Evolutionary conservation across 75 land plant species (phyloP), one percentile per base, ranked within the genome.

Genomic region (Gnetum montanum): DNA sequence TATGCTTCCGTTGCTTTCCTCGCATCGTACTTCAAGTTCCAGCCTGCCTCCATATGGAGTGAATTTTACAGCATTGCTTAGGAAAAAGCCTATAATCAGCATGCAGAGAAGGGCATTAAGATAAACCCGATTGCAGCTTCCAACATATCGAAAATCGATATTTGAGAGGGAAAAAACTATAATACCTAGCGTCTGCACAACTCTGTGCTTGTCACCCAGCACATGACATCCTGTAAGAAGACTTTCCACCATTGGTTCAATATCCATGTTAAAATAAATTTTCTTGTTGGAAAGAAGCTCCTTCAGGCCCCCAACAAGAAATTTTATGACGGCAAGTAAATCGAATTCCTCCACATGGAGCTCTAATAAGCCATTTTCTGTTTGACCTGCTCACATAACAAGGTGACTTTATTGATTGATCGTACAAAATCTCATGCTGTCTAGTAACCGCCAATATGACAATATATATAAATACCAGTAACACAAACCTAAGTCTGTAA

Each of bases 61-160:
- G 25, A 74, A 64, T 61, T 74, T 70, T 3, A 70, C 75, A 18
- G 74, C 77, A 63, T 74, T 74, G 46, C 74, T 70, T 3, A 74
- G 68, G 23, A 70, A 74, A 38, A 71, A 63, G 16, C 75, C 72
- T 72, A 61, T 57, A 61, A n/a, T n/a, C n/a, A n/a, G n/a, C n/a
- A n/a, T n/a, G n/a, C n/a, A n/a, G n/a, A n/a, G n/a, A n/a, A 28
- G 15, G 11, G 33, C 18, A 15, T 53, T 7, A 28, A 26, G 0
- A 13, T 22, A 31, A 23, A 51, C 34, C 13, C 35, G 57, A 56
- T 34, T 28, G 38, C 3, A n/a, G 41, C 0, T 15, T 54, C 19
- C 22, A 2, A 58, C 12, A 6, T 19, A 6, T 40, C 24, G 6
- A 51, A n/a, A 36, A 13, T 16, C 6, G 6, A 13, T 38, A n/a